Evolutionary conservation across 805 yeast genomes (phyloP).

Genomic region (Diddensiella transvaalensis): DNA sequence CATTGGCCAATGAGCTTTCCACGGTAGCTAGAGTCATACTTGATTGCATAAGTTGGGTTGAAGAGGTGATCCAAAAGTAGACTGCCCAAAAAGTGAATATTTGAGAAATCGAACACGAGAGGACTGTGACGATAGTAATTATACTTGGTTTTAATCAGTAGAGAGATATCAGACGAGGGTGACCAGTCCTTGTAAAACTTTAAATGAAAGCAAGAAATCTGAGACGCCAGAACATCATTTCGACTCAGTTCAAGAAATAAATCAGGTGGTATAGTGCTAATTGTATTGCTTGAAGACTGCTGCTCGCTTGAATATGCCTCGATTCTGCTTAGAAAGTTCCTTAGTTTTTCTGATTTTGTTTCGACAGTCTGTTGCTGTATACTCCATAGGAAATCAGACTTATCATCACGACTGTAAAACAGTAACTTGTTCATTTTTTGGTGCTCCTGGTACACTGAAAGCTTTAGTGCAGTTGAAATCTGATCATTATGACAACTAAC

Average conservation of each 20-base stretch:
- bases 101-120: constrained; percentile 64
- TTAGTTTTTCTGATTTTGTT: constrained; percentile 22
- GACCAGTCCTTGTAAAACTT: constrained; percentile 70
- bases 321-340: constrained; percentile 20
- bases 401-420: constrained; percentile 25
- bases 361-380: constrained; percentile 23
- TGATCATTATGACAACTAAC: constrained; percentile 48
- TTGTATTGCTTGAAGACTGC: not conserved
- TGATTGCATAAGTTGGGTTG: constrained; percentile 28
- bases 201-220: constrained; percentile 64
- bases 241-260: constrained; percentile 51
- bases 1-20: constrained; percentile 72
- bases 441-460: constrained; percentile 50
- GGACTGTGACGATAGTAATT: constrained; percentile 59
- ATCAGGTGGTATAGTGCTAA: constrained; percentile 34
- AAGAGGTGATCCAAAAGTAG: constrained; percentile 68
- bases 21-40: constrained; percentile 32
- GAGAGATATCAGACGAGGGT: constrained; percentile 72
- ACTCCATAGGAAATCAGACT: constrained; percentile 24
- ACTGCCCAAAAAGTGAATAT: constrained; percentile 76
- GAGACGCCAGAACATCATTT: constrained; percentile 52
- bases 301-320: constrained; percentile 11
- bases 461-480: constrained; percentile 51
- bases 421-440: constrained; percentile 40
- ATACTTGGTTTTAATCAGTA: constrained; percentile 52